A percentile compares a stretch with the other conserved stretches of the same genome.
Conservation (phyloP, 306 rosid species). For the Carpinus fangiana region DNA sequence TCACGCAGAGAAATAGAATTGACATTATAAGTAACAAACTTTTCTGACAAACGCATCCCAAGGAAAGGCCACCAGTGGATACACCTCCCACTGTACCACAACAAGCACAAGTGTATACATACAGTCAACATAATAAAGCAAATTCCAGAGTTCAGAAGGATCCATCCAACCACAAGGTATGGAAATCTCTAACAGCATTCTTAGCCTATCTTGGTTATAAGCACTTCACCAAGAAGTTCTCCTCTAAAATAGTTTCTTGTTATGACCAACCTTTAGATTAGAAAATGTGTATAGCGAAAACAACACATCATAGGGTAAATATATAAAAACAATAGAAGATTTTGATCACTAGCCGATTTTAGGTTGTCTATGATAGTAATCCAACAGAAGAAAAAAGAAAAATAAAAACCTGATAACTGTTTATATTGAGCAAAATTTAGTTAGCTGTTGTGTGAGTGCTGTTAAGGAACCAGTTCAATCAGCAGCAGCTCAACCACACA, state of each 20-base stretch:
- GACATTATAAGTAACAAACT: constrained; percentile 22
- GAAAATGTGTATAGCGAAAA: not conserved
- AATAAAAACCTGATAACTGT: too few species aligned
- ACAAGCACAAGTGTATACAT: not conserved
- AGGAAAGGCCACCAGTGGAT: not conserved
- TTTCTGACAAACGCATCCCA: not conserved
- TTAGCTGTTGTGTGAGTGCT: too few species aligned
- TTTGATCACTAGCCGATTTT: not conserved
- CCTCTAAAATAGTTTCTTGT: not conserved
- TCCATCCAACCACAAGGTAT: not conserved
- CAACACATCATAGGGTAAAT: not conserved
- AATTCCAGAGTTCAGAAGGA: not conserved
- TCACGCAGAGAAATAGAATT: constrained; percentile 1
- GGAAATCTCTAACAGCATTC: not conserved
- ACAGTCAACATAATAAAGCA: not conserved
- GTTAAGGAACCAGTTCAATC: too few species aligned
- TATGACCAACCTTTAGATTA: not conserved
- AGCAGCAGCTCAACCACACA: too few species aligned
- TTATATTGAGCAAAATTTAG: too few species aligned
- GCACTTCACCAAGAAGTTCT: not conserved
- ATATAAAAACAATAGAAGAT: not conserved
- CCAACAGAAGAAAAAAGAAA: too few species aligned
- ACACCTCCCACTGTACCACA: not conserved
- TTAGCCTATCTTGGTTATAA: not conserved
- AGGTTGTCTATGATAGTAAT: too few species aligned